These are phyloP conservation scores for Hibiscus tridactylites DNA, from an alignment of 345 rosid genomes.

Conservation along the genomic window DNA sequence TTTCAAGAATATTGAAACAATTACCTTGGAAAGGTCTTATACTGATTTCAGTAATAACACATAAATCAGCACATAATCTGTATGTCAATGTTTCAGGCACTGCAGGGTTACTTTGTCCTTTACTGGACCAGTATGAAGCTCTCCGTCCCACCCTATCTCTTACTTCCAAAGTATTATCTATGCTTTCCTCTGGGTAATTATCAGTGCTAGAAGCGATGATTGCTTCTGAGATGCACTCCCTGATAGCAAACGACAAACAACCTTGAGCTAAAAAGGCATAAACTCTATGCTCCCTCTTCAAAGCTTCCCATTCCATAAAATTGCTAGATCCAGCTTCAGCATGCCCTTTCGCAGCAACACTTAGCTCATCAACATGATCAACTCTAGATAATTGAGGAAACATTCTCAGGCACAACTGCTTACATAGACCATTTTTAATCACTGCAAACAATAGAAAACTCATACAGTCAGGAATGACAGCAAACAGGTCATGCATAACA, in stretches of 20 bases:
- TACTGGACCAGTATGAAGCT: slow-evolving; percentile 94
- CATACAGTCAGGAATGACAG: background rate
- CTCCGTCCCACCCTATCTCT: slow-evolving; percentile 33
- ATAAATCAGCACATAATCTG: slow-evolving; percentile 52
- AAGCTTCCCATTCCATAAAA: slow-evolving; percentile 31
- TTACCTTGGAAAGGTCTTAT: slow-evolving; percentile 80
- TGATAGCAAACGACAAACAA: slow-evolving; percentile 25
- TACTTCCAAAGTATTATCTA: slow-evolving; percentile 57
- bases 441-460: slow-evolving; percentile 34
- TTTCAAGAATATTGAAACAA: slow-evolving; percentile 1
- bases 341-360: slow-evolving; percentile 6
- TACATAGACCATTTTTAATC: slow-evolving; percentile 47
- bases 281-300: slow-evolving; percentile 62
- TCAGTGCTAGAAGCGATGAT: slow-evolving; percentile 89
- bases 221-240: slow-evolving; percentile 49
- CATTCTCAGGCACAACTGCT: slow-evolving; percentile 56
- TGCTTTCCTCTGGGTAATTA: slow-evolving; percentile 68
- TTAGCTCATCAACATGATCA: slow-evolving; percentile 36
- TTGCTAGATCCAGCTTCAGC: slow-evolving; percentile 47
- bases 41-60: slow-evolving; percentile 61
- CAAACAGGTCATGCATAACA: background rate
- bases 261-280: slow-evolving; percentile 51
- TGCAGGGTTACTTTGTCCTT: slow-evolving; percentile 49
- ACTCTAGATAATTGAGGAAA: slow-evolving; percentile 50
- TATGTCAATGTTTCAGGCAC: slow-evolving; percentile 83